Base-by-base conservation (phyloP, 2,329 filamentous ascomycete species). In the Aspergillus sp. region DNA sequence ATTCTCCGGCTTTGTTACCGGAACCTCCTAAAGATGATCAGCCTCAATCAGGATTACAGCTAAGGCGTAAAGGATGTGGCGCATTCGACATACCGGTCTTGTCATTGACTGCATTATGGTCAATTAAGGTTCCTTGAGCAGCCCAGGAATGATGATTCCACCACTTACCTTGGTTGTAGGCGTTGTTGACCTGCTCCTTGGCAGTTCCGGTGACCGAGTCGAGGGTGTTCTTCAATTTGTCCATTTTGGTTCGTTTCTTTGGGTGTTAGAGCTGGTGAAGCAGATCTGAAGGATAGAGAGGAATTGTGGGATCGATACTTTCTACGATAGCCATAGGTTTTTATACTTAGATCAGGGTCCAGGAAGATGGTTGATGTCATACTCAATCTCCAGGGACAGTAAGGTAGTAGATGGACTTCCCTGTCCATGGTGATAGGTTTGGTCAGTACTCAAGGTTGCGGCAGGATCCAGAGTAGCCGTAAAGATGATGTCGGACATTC, bases 151-250 rank as follows among this genome's bases (percentile, higher is more conserved):
- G 17, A 16, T 17, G n/a, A 21, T 40, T 11, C 13, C 16, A 3
- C 20, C 21, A 32, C 23, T 29, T 20, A 41, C 25, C 19, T 13
- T n/a, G 11, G 19, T 48, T 43, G 19, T 48, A 52, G 17, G 4
- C 6, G 34, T 45, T 43, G 46, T 34, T 20, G 21, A 47, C 31
- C 21, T 52, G 38, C 25, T 48, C 19, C 32, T 52, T 52, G 14
- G 50, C 50, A 23, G 47, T 44, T 11, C 17, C 17, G 16, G 6
- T 20, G 5, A 17, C 19, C 16, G 40, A 42, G 19, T 42, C n/a
- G 11, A 42, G 14, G 40, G 16, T 21, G 6, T 17, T 13, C 19
- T 42, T 42, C 16, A 42, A 10, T 17, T 42, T 42, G 40, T 42
- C 40, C 40, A 42, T 42, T 21, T 4, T 42, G 40, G 3, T 42